These are phyloP conservation scores for Amesomyces nigricolor DNA, from an alignment of 2,329 filamentous ascomycete species.

Conservation along the genomic window DNA sequence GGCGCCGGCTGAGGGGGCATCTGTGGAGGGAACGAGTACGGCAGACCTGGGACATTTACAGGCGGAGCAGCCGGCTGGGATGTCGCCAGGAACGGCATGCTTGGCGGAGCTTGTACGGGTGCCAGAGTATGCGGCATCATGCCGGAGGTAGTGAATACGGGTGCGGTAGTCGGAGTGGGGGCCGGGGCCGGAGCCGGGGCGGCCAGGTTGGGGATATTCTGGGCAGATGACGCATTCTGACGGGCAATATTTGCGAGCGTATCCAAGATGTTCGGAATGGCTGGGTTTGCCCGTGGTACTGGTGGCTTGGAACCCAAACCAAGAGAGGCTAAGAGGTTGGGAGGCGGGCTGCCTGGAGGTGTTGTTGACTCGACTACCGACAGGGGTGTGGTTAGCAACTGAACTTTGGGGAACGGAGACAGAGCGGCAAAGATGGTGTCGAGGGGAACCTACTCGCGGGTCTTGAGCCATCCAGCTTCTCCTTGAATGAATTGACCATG, in stretches of 20 bases:
- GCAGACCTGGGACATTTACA: slow-evolving; percentile 49
- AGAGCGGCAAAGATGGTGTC: slow-evolving; percentile 4
- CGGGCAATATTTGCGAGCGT: slow-evolving; percentile 76
- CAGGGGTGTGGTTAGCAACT: slow-evolving; percentile 37
- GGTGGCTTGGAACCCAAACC: slow-evolving; percentile 23
- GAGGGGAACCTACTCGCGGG: slow-evolving; percentile 56
- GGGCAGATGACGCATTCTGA: slow-evolving; percentile 54
- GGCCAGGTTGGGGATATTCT: slow-evolving; percentile 38
- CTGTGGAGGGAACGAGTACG: slow-evolving; percentile 32
- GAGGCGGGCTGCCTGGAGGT: slow-evolving; percentile 57
- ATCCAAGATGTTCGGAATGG: slow-evolving; percentile 60
- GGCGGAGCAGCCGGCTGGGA: slow-evolving; percentile 47
- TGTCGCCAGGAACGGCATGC: slow-evolving; percentile 29
- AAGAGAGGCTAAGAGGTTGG: slow-evolving; percentile 39
- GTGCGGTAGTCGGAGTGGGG: slow-evolving; percentile 30
- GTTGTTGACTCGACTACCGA: slow-evolving; percentile 63
- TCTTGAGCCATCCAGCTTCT: slow-evolving; percentile 61
- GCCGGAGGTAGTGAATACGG: slow-evolving; percentile 20
- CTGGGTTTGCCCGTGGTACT: slow-evolving; percentile 32
- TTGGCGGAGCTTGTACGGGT: slow-evolving; percentile 21
- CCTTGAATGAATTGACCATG: slow-evolving; percentile 77
- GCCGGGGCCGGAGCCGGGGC: slow-evolving; percentile 43
- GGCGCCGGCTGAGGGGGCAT: slow-evolving; percentile 11
- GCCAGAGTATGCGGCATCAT: slow-evolving; percentile 23
- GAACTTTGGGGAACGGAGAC: slow-evolving; percentile 5